Evolutionary conservation across 31 red algal genomes (phyloP), one percentile per base, ranked within the genome.

Genomic region (Endocladia muricata): DNA sequence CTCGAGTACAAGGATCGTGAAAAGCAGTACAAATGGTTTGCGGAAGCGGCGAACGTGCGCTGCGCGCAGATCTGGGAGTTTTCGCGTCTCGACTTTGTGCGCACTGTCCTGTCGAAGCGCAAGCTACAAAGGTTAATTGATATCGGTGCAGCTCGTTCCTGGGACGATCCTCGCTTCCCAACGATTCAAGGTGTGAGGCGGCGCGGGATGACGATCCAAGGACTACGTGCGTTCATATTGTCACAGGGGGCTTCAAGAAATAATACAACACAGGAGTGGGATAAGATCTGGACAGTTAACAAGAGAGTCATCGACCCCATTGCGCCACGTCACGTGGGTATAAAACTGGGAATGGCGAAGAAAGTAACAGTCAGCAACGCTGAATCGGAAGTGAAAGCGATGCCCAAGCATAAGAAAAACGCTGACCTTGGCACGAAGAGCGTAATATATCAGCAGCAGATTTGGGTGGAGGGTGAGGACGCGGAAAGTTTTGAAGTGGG

Each of bases 251-350:
- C 93, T 1, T 86, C 78, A 17, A 64, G 89, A 37, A 94, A 93
- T 58, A 93, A 88, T 41, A 96, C 84, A 8, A 79, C 94, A 32
- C 89, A 93, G 76, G 89, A 96, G 55, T 99, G 97, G 97, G 97
- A 99, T 73, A 99, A 99, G 70, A 99, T 99, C 13, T 99, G 97
- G 97, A 96, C 97, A 7, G 85, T 93, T 0, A 99, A 99, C 68
- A 99, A 99, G 80, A 55, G 93, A 30, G 92, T 96, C 1, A 96
- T 99, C 43, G 97, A 99, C 58, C 93, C 97, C 15, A 55, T 96
- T 41, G 93, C 97, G 19, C 81, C 97, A 3, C 79, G 97, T 34
- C 93, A 99, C 68, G 92, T 93, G 17, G 97, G 93, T 3, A 55
- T 98, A 19, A 55, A 86, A 35, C 70, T 70, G 38, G 63, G 22